Evolutionary conservation across 257 asterid genomes (phyloP).

Genomic region (Jacaranda copaia): DNA sequence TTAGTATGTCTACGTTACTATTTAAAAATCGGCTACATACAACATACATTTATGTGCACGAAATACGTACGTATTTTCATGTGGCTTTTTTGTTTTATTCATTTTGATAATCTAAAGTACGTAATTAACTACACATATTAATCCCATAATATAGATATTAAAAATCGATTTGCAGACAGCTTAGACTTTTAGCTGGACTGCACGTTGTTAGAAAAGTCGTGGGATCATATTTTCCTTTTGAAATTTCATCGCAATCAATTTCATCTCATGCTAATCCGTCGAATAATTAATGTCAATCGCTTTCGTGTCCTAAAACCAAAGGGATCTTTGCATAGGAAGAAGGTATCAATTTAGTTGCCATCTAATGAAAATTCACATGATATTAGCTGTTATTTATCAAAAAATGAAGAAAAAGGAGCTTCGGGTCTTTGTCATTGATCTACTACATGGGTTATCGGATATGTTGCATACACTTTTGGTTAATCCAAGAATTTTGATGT

Average conservation of each 20-base stretch:
- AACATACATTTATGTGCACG: constrained; percentile 10
- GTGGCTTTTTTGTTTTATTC: constrained; percentile 3
- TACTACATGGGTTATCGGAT: background rate
- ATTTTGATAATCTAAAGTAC: background rate
- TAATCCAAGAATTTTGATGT: too few relatives aligned
- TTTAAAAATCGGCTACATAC: background rate
- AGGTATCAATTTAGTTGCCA: constrained; percentile 6
- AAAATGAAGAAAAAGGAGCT: background rate
- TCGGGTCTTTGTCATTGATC: background rate
- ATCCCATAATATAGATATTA: background rate
- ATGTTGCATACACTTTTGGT: background rate
- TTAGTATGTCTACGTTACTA: constrained; percentile 4
- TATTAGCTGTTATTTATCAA: background rate
- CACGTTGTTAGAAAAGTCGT: constrained; percentile 39
- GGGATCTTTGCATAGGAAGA: constrained; percentile 18
- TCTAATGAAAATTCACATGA: background rate
- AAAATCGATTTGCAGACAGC: background rate
- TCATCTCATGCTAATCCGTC: background rate
- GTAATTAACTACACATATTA: constrained; percentile 3
- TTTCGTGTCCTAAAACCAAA: constrained; percentile 33
- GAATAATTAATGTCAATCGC: constrained; percentile 21
- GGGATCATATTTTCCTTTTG: constrained; percentile 36
- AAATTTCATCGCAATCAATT: constrained; percentile 22
- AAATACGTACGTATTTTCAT: constrained; percentile 31
- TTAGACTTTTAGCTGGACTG: constrained; percentile 39